Evolutionary conservation across 2,329 filamentous ascomycete genomes (phyloP), one percentile per base, ranked within the genome.

Genomic region (Trichoderma sp.): DNA sequence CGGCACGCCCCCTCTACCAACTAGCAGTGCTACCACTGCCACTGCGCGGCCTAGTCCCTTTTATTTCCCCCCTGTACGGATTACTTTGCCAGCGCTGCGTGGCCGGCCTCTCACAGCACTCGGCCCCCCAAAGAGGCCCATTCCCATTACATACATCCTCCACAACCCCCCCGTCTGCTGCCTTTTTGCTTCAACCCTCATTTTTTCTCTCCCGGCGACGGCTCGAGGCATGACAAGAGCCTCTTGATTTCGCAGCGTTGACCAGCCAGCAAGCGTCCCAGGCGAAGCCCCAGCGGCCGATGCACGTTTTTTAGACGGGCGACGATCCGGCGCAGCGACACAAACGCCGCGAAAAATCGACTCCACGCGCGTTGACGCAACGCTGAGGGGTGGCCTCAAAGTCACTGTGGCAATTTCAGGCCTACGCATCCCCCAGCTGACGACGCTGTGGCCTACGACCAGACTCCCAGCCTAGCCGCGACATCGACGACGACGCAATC

Each of bases 401-500:
- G 65, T 68, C 68, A 49, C 69, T 68, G 69, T 70, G 69, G 69
- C 69, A 70, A 71, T 68, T 70, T 71, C 57, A 58, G 69, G 75
- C 70, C 71, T 76, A 75, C 72, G 72, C 71, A 75, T 71, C 72
- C 72, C 61, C 59, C 72, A 72, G 72, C 76, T 77, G 73, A 74
- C 75, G 73, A 77, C 73, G 71, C 74, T 74, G 62, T 70, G 70
- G 57, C 57, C 55, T 69, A 72, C 73, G 67, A 74, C 71, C 55
- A 33, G 55, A 67, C 63, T 59, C 69, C 69, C 40, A 55, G 55
- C 61, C 60, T 53, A 55, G 47, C 55, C 64, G 59, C 63, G 68
- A 70, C 68, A 56, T 58, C 59, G 33, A 68, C 63, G 57, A 68
- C 64, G 69, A 68, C 65, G 65, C 57, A 63, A 64, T 27, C 65